Percentiles rank a stretch among this genome's conserved stretches.
Conservation (phyloP, 2,329 filamentous ascomycete species). For the Westerdykella aurantiaca region DNA sequence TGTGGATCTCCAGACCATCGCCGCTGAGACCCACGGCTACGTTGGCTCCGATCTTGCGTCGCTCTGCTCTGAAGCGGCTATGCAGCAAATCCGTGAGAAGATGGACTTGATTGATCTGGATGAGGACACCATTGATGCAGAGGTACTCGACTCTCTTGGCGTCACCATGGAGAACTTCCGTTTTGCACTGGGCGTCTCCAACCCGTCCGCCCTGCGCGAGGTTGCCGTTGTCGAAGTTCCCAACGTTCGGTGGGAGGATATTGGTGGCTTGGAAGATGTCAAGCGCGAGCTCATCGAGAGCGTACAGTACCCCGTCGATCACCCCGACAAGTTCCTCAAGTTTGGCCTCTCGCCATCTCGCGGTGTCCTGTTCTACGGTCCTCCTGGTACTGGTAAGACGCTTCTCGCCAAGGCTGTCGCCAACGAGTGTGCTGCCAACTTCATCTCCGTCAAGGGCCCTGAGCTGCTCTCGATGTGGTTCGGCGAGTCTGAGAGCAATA, state of each 20-base stretch:
- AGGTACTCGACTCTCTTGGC: constrained; percentile 94
- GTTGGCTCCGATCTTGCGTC: constrained; percentile 98
- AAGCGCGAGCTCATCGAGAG: constrained; percentile 99
- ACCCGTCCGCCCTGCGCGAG: constrained; percentile 96
- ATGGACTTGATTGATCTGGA: constrained; percentile 99
- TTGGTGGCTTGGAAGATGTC: constrained; percentile 95
- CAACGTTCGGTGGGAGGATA: constrained; percentile 99
- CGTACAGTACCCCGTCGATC: constrained; percentile 98
- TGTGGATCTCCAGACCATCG: constrained; percentile 94
- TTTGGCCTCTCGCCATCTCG: constrained; percentile 96
- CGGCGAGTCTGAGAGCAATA: constrained; percentile 99
- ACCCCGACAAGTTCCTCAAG: constrained; percentile 99
- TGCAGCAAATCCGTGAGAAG: constrained; percentile 99
- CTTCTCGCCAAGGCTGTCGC: constrained; percentile 98
- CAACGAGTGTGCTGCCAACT: constrained; percentile 99
- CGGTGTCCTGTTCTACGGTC: constrained; percentile 97
- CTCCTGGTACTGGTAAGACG: constrained; percentile 99
- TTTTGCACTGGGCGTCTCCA: constrained; percentile 94
- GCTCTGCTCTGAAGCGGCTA: constrained; percentile 96
- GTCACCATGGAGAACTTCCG: constrained; percentile 99
- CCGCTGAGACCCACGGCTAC: constrained; percentile 96
- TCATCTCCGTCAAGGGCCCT: constrained; percentile 98
- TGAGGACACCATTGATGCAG: constrained; percentile 97
- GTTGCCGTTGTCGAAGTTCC: constrained; percentile 98
- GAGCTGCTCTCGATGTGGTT: constrained; percentile 99